phyloP scores from a whole-genome alignment of 2,329 filamentous ascomycete genomes.

The Calonectria henricotiae region DNA sequence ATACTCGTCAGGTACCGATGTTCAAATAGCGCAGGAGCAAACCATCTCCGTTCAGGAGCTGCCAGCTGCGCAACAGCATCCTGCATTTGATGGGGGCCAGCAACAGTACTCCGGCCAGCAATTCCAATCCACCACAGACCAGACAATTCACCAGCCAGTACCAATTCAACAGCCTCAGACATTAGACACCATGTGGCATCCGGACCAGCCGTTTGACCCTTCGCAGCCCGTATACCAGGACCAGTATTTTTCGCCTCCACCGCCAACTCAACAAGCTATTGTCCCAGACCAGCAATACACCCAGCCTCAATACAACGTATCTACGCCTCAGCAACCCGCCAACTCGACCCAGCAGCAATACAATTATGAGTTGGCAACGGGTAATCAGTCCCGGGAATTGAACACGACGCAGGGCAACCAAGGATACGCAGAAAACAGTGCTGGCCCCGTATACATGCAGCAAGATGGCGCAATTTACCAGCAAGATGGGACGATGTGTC shows the following conservation, averaged over 20 bases:
- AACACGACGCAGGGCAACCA: neutral
- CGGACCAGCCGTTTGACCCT: neutral
- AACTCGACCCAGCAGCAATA: neutral
- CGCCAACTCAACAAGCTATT: neutral
- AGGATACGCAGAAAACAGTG: neutral
- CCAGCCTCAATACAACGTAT: neutral
- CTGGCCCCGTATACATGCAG: neutral
- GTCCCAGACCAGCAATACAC: neutral
- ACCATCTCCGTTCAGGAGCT: slow-evolving; percentile 5
- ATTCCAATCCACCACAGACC: neutral
- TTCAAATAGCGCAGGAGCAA: slow-evolving; percentile 5
- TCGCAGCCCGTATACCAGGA: slow-evolving; percentile 1
- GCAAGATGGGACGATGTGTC: neutral
- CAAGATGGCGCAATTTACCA: slow-evolving; percentile 1
- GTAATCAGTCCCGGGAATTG: neutral
- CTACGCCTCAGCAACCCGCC: neutral
- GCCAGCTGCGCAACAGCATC: slow-evolving; percentile 2
- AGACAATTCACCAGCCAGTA: neutral
- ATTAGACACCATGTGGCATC: neutral
- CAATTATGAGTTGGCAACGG: neutral
- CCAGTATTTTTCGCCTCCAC: neutral
- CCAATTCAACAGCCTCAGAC: neutral
- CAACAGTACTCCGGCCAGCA: neutral
- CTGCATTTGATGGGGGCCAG: neutral
- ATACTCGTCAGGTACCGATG: neutral